A percentile compares a stretch with the other conserved stretches of the same genome.
Conservation (phyloP, 1,284 basidiomycete genomes). For the Hortiboletus rubellus region DNA sequence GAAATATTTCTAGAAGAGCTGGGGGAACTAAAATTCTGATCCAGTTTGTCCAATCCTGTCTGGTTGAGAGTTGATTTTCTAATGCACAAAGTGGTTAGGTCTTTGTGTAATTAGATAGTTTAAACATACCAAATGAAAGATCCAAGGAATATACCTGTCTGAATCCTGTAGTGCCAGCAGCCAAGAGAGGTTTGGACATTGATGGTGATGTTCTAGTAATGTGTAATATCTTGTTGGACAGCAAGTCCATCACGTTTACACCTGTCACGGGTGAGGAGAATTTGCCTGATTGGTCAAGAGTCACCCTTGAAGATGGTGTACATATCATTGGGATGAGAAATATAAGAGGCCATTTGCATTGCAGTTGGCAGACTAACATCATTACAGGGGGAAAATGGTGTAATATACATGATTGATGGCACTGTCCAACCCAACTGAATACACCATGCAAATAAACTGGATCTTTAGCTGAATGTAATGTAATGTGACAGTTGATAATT, state of each 20-base stretch:
- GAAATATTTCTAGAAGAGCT: too few relatives aligned
- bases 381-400: slow-evolving; percentile 63
- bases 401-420: slow-evolving; percentile 70
- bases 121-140: too few relatives aligned
- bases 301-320: slow-evolving; percentile 53
- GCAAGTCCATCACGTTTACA: slow-evolving; percentile 54
- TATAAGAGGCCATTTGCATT: slow-evolving; percentile 2
- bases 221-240: slow-evolving; percentile 53
- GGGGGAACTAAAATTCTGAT: too few relatives aligned
- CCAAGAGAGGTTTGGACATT: too few relatives aligned
- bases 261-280: slow-evolving; percentile 38
- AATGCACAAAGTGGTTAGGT: too few relatives aligned
- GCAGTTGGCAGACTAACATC: slow-evolving; percentile 1
- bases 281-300: slow-evolving; percentile 55
- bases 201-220: slow-evolving; percentile 29
- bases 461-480: background rate
- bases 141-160: too few relatives aligned
- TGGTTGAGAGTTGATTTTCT: too few relatives aligned
- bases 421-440: slow-evolving; percentile 40
- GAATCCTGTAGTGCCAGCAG: too few relatives aligned
- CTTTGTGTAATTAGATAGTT: too few relatives aligned
- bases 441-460: background rate
- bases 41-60: too few relatives aligned
- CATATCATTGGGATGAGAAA: slow-evolving; percentile 52
- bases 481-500: background rate